Percentiles rank a stretch among this genome's conserved stretches.
These are phyloP conservation scores for Hericium rajendrae DNA, from an alignment of 768 basidiomycete species.

Conservation along the genomic window DNA sequence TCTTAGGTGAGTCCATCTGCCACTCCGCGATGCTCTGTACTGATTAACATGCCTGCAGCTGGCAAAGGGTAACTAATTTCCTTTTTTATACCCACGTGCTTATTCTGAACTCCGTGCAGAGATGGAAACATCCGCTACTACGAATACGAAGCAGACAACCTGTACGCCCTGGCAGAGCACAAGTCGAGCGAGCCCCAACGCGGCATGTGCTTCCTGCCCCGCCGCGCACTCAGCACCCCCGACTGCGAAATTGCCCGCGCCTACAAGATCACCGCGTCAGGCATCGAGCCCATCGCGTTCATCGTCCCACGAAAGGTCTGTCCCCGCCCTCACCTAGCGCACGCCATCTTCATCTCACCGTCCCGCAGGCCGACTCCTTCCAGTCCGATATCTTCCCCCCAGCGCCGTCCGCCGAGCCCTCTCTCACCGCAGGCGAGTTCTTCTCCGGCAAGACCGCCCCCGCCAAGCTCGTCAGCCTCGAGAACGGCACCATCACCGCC, in stretches of 20 bases:
- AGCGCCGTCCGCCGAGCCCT: slow-evolving; percentile 72
- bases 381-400: slow-evolving; percentile 97
- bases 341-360: background rate
- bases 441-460: slow-evolving; percentile 74
- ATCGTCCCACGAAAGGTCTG: slow-evolving; percentile 87
- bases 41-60: slow-evolving; percentile 31
- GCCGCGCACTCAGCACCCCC: slow-evolving; percentile 76
- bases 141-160: slow-evolving; percentile 83
- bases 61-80: slow-evolving; percentile 66
- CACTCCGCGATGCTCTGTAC: background rate
- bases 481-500: slow-evolving; percentile 46
- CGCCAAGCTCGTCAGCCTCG: slow-evolving; percentile 74
- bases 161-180: slow-evolving; percentile 73
- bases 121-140: slow-evolving; percentile 98
- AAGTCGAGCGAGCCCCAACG: slow-evolving; percentile 89
- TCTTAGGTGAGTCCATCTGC: slow-evolving; percentile 45
- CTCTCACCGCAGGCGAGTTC: slow-evolving; percentile 76
- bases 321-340: background rate
- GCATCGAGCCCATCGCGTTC: slow-evolving; percentile 88
- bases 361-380: slow-evolving; percentile 76
- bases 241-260: slow-evolving; percentile 95
- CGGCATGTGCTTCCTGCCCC: slow-evolving; percentile 94
- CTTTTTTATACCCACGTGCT: background rate
- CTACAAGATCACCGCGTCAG: slow-evolving; percentile 70
- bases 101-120: slow-evolving; percentile 28